Conservation (phyloP, 495 filamentous ascomycete species). For the Trichoderma reesei region DNA sequence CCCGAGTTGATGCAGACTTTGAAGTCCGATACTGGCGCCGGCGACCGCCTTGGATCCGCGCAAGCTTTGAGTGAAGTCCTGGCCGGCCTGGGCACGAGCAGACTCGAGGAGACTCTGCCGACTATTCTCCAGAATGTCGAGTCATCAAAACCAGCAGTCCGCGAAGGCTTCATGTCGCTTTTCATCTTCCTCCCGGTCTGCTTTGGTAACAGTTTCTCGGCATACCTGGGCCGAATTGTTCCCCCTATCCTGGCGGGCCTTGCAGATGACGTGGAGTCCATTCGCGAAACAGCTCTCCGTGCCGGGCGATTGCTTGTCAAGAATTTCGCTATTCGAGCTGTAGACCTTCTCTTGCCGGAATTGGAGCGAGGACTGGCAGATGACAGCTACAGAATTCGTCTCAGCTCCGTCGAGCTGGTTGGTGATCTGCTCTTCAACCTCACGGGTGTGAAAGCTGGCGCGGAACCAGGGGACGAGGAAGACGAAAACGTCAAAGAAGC, state of each 20-base stretch:
- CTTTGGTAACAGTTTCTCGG: constrained; percentile 96
- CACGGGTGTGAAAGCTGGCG: constrained; percentile 81
- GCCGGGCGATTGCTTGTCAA: constrained; percentile 92
- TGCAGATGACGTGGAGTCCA: constrained; percentile 90
- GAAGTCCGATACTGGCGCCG: constrained; percentile 92
- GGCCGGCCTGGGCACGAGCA: constrained; percentile 81
- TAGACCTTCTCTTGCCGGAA: constrained; percentile 88
- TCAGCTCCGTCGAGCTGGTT: constrained; percentile 95
- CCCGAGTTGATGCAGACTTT: constrained; percentile 94
- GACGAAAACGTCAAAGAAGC: constrained; percentile 75
- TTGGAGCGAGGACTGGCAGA: constrained; percentile 92
- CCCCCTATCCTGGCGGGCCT: constrained; percentile 90
- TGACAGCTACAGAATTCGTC: constrained; percentile 89
- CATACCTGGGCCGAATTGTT: constrained; percentile 91
- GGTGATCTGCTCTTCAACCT: constrained; percentile 96
- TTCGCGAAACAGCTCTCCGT: constrained; percentile 84
- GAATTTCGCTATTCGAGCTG: constrained; percentile 91
- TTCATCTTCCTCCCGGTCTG: constrained; percentile 98
- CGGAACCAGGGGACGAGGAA: constrained; percentile 57
- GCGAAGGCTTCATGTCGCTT: constrained; percentile 98
- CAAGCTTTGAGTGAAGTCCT: constrained; percentile 96
- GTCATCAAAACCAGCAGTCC: constrained; percentile 79
- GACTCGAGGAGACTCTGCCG: constrained; percentile 90
- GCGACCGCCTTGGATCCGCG: constrained; percentile 89
- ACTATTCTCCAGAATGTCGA: constrained; percentile 94